Percentiles rank a stretch among this genome's conserved stretches.
Evolutionary conservation across 306 rosid species (phyloP).

Genomic region (Acacia acuminata): DNA sequence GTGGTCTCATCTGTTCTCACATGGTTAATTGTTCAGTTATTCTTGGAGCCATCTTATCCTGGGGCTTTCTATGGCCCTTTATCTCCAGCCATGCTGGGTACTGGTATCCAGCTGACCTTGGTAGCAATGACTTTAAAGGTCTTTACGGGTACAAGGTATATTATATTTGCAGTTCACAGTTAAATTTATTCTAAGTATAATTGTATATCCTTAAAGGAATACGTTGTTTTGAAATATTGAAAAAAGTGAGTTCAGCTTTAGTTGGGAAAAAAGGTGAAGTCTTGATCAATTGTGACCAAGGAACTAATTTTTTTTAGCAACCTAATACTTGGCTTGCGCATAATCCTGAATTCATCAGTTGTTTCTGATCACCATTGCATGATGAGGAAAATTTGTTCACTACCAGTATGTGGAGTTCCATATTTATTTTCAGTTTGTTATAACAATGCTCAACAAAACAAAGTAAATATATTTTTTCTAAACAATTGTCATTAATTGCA

Average conservation of each 20-base stretch:
- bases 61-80: constrained; percentile 90
- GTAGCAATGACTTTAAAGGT: constrained; percentile 85
- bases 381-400: not conserved
- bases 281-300: constrained; percentile 1
- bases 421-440: not conserved
- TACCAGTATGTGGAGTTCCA: not conserved
- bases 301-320: not conserved
- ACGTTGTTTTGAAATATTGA: not conserved
- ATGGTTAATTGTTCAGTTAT: constrained; percentile 80
- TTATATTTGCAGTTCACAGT: constrained; percentile 22
- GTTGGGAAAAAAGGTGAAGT: not conserved
- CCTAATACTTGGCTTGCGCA: not conserved
- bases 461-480: not conserved
- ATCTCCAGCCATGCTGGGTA: constrained; percentile 77
- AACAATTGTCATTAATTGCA: not conserved
- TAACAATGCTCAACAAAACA: not conserved
- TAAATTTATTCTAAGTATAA: not conserved
- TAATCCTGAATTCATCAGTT: not conserved
- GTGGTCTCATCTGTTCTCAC: constrained; percentile 97
- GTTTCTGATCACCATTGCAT: not conserved
- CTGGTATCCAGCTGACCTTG: constrained; percentile 94
- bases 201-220: not conserved
- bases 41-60: constrained; percentile 90
- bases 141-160: constrained; percentile 95
- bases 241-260: not conserved